phyloP scores from a whole-genome alignment of 345 rosid genomes.

The Linum tenue region DNA sequence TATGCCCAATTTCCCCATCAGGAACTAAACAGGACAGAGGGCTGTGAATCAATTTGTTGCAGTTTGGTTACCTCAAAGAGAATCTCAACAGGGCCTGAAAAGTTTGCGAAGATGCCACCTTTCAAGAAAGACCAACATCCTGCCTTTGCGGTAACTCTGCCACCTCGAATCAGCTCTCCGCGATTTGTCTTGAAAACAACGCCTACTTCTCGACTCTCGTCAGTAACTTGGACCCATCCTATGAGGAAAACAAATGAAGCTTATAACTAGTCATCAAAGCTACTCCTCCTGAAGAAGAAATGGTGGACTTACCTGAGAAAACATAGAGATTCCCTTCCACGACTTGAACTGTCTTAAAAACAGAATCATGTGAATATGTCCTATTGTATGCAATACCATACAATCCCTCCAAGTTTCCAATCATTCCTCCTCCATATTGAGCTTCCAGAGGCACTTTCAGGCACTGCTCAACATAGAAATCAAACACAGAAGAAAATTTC shows the following conservation, averaged over 20 bases:
- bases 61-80: constrained; percentile 39
- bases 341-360: constrained; percentile 36
- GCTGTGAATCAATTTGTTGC: not conserved
- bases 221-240: constrained; percentile 61
- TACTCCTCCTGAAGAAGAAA: not conserved
- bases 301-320: constrained; percentile 39
- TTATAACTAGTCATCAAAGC: not conserved
- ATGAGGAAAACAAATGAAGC: not conserved
- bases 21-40: not conserved
- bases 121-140: constrained; percentile 80
- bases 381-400: constrained; percentile 25
- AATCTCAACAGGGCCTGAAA: constrained; percentile 38
- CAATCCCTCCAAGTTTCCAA: constrained; percentile 35
- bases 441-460: constrained; percentile 39
- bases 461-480: constrained; percentile 37
- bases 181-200: constrained; percentile 31
- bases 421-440: constrained; percentile 46
- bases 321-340: constrained; percentile 41
- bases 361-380: constrained; percentile 25
- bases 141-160: constrained; percentile 36
- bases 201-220: constrained; percentile 32
- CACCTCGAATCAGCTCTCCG: constrained; percentile 36
- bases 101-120: constrained; percentile 56
- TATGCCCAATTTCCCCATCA: not conserved
- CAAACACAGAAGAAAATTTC: not conserved